Percentiles rank a stretch among this genome's conserved stretches.
phyloP scores from a whole-genome alignment of 2,329 filamentous ascomycete species.

The Penicillium sp. region DNA sequence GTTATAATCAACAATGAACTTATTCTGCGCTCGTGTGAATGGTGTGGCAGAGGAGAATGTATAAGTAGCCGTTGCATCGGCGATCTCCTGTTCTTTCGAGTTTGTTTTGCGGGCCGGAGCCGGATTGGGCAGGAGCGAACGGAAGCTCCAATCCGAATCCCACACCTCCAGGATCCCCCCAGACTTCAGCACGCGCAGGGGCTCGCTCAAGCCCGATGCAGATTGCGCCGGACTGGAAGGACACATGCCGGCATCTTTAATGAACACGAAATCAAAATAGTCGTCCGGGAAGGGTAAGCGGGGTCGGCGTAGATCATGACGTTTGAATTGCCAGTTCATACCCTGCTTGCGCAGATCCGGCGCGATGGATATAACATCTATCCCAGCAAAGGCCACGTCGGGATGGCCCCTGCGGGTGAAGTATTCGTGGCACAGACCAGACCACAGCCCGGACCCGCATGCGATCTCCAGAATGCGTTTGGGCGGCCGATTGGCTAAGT shows the following conservation, averaged over 20 bases:
- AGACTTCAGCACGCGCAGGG: conserved; percentile 70
- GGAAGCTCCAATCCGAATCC: conserved; percentile 82
- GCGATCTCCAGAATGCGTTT: conserved; percentile 78
- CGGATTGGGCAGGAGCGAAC: conserved; percentile 77
- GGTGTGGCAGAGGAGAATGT: conserved; percentile 78
- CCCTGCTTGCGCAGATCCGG: conserved; percentile 65
- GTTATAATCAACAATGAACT: conserved; percentile 80
- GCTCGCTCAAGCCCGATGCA: conserved; percentile 64
- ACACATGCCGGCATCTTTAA: conserved; percentile 77
- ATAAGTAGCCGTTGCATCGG: conserved; percentile 73
- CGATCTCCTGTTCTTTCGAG: conserved; percentile 62
- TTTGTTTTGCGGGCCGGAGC: conserved; percentile 57
- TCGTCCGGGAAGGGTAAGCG: conserved; percentile 76
- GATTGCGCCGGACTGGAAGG: conserved; percentile 57
- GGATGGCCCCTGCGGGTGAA: conserved; percentile 66
- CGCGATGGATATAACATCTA: conserved; percentile 75
- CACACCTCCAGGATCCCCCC: conserved; percentile 82
- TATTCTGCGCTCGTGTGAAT: conserved; percentile 75
- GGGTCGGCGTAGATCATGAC: conserved; percentile 74
- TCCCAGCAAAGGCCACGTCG: conserved; percentile 73
- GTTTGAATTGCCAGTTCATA: conserved; percentile 84
- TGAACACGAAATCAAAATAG: conserved; percentile 84
- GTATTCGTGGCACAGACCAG: conserved; percentile 78
- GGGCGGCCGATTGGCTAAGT: conserved; percentile 65
- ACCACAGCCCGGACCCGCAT: conserved; percentile 88